These are phyloP conservation scores for Jamesozyma gamospora DNA, from an alignment of 805 yeast species.

Conservation along the genomic window DNA sequence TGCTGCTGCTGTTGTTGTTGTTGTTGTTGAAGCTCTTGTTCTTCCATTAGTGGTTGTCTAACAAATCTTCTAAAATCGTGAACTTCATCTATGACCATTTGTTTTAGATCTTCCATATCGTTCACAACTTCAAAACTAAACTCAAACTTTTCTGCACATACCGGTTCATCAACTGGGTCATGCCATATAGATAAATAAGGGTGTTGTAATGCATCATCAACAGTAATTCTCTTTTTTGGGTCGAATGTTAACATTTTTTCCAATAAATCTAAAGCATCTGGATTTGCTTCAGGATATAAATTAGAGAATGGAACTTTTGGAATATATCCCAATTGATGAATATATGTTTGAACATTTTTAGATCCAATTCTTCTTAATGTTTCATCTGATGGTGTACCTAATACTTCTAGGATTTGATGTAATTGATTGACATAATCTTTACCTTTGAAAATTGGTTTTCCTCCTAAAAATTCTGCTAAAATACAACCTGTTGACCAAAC, in stretches of 20 bases:
- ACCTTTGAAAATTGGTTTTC: slow-evolving; percentile 87
- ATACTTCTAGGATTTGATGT: slow-evolving; percentile 70
- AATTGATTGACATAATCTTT: slow-evolving; percentile 93
- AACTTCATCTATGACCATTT: slow-evolving; percentile 75
- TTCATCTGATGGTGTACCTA: slow-evolving; percentile 86
- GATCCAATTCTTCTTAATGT: slow-evolving; percentile 67
- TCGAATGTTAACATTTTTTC: slow-evolving; percentile 77
- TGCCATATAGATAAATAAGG: slow-evolving; percentile 88
- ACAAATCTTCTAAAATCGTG: slow-evolving; percentile 69
- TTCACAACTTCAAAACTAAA: slow-evolving; percentile 79
- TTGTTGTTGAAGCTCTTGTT: slow-evolving; percentile 30
- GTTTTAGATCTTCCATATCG: slow-evolving; percentile 64
- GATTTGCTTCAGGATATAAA: slow-evolving; percentile 78
- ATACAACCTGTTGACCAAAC: slow-evolving; percentile 98
- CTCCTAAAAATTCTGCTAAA: slow-evolving; percentile 84
- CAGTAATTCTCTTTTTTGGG: slow-evolving; percentile 75
- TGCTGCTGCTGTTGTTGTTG: slow-evolving; percentile 12
- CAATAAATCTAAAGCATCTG: slow-evolving; percentile 73
- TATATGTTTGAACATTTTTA: slow-evolving; percentile 83
- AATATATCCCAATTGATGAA: slow-evolving; percentile 75
- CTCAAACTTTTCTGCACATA: slow-evolving; percentile 71
- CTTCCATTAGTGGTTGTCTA: slow-evolving; percentile 59
- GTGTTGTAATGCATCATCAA: slow-evolving; percentile 79
- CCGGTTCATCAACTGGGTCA: slow-evolving; percentile 86
- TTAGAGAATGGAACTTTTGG: slow-evolving; percentile 62